Percentiles rank a stretch among this genome's conserved stretches.
These are phyloP conservation scores for Tetrahymena thermophila DNA, from an alignment of 73 alveolate species.

Conservation along the genomic window DNA sequence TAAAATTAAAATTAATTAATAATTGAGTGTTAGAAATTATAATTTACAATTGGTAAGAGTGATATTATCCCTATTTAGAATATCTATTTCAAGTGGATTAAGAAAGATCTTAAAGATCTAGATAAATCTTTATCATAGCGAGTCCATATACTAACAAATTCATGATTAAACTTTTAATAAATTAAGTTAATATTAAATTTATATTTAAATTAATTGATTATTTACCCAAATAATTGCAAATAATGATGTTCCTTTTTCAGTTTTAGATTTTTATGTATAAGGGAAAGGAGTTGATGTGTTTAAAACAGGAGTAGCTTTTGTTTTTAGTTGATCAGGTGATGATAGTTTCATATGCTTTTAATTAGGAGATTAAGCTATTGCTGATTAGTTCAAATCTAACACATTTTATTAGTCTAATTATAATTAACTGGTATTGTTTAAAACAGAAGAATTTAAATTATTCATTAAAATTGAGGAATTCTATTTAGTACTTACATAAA, in stretches of 20 bases:
- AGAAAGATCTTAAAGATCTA: not conserved
- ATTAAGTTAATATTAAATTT: not conserved
- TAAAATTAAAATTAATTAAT: not conserved
- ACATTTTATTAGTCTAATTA: not conserved
- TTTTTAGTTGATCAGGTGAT: not conserved
- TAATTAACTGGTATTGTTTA: not conserved
- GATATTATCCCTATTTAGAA: not conserved
- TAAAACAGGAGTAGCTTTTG: not conserved
- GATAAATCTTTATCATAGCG: not conserved
- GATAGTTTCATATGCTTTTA: not conserved
- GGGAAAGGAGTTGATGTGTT: not conserved
- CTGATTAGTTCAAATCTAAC: not conserved
- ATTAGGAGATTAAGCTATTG: not conserved
- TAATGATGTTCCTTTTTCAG: not conserved
- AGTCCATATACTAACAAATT: not conserved
- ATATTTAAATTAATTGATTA: not conserved
- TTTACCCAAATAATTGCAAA: not conserved
- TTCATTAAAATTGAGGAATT: not conserved
- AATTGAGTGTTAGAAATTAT: not conserved
- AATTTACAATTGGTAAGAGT: not conserved
- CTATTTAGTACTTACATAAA: not conserved
- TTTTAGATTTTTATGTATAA: not conserved
- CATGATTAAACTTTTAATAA: not conserved
- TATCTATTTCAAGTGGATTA: not conserved
- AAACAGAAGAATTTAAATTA: not conserved